Evolutionary conservation across 345 rosid genomes (phyloP).

Genomic region (Passiflora organensis): DNA sequence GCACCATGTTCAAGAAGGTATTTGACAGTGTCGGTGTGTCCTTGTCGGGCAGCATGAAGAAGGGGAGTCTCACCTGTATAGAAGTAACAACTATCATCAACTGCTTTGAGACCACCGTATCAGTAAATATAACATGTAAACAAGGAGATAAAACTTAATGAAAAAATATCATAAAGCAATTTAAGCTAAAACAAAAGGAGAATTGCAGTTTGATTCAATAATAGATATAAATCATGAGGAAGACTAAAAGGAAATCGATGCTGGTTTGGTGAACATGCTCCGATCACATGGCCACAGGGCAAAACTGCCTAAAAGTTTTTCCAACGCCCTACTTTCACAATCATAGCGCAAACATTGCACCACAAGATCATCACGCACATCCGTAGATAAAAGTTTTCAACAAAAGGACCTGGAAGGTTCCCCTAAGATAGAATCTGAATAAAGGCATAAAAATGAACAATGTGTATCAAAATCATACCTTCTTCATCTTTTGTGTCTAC

Average conservation of each 20-base stretch:
- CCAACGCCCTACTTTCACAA: too few species aligned
- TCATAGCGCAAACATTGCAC: too few species aligned
- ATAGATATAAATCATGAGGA: too few species aligned
- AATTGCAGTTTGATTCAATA: too few species aligned
- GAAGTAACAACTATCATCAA: constrained; percentile 13
- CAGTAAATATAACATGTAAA: not conserved
- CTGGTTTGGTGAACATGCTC: too few species aligned
- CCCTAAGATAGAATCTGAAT: not conserved
- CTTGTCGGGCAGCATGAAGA: constrained; percentile 88
- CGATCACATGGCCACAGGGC: too few species aligned
- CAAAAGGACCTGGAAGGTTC: not conserved
- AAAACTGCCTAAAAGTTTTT: not conserved
- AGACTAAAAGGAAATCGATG: too few species aligned
- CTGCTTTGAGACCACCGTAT: not conserved
- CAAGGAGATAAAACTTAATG: too few species aligned
- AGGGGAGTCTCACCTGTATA: constrained; percentile 86
- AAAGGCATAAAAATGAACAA: not conserved
- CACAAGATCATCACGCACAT: too few species aligned
- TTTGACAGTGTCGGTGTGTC: constrained; percentile 64
- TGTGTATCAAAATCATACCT: constrained; percentile 33
- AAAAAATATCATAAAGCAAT: too few species aligned
- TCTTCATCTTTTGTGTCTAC: constrained; percentile 70
- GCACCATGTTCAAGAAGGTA: constrained; percentile 83
- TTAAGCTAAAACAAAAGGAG: too few species aligned
- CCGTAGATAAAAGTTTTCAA: too few species aligned